Conservation (phyloP, 768 basidiomycete species). For the Rhizopogon roseolus region DNA sequence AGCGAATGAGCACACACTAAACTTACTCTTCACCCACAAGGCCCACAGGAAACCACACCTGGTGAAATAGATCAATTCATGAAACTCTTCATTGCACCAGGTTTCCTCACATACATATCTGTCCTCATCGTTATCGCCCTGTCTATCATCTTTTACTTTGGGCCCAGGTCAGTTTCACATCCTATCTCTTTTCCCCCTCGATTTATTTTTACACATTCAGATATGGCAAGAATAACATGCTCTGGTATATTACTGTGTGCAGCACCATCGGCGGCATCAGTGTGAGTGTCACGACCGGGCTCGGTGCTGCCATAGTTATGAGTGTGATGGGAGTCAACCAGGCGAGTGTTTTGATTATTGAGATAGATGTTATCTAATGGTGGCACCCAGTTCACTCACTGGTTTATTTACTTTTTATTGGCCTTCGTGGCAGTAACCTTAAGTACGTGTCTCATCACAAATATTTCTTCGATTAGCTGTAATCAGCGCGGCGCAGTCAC, state of each 20-base stretch:
- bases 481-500: slow-evolving; percentile 45
- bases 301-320: slow-evolving; percentile 88
- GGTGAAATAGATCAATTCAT: slow-evolving; percentile 71
- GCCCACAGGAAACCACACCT: slow-evolving; percentile 66
- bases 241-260: slow-evolving; percentile 94
- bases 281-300: slow-evolving; percentile 91
- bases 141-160: slow-evolving; percentile 78
- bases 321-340: slow-evolving; percentile 73
- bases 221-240: slow-evolving; percentile 89
- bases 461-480: not conserved
- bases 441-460: slow-evolving; percentile 36
- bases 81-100: slow-evolving; percentile 73
- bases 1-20: not conserved
- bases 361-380: not conserved
- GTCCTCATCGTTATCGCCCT: slow-evolving; percentile 61
- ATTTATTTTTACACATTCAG: slow-evolving; percentile 25
- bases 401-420: slow-evolving; percentile 88
- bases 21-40: slow-evolving; percentile 23
- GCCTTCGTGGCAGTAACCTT: slow-evolving; percentile 82
- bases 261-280: slow-evolving; percentile 95
- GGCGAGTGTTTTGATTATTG: slow-evolving; percentile 33
- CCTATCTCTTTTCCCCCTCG: not conserved
- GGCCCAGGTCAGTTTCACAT: slow-evolving; percentile 52
- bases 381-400: slow-evolving; percentile 69
- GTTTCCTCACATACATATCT: slow-evolving; percentile 72